A percentile compares a stretch with the other conserved stretches of the same genome.
Evolutionary conservation across 1,284 basidiomycete species (phyloP).

Genomic region (Trametes versicolor): DNA sequence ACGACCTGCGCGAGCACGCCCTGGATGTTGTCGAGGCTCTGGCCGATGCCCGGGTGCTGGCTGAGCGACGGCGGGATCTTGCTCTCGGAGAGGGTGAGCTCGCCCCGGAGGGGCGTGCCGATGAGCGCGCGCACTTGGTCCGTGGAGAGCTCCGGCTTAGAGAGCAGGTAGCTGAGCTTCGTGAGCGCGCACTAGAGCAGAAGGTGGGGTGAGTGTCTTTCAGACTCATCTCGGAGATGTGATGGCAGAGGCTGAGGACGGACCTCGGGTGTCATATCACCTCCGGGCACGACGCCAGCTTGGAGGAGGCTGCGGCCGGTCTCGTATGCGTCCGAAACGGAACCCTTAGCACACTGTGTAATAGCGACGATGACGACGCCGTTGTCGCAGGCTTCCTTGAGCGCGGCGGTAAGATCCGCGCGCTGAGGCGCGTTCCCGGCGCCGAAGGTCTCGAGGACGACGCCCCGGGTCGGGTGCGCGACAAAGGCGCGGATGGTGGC

Average conservation of each 20-base stretch:
- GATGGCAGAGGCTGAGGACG: conserved; percentile 25
- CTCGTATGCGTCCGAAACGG: conserved; percentile 84
- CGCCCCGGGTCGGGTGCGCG: conserved; percentile 75
- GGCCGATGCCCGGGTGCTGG: conserved; percentile 52
- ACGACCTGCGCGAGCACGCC: conserved; percentile 73
- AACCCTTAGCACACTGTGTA: conserved; percentile 88
- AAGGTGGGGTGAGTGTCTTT: not conserved
- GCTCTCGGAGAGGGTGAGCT: conserved; percentile 70
- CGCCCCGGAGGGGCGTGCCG: conserved; percentile 84
- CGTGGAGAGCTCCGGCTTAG: conserved; percentile 79
- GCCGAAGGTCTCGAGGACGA: conserved; percentile 91
- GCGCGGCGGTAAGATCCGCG: conserved; percentile 69
- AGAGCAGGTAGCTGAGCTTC: conserved; percentile 90
- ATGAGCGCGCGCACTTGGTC: conserved; percentile 83
- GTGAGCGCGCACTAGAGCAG: conserved; percentile 79
- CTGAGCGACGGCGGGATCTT: conserved; percentile 49
- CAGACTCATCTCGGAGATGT: conserved; percentile 2
- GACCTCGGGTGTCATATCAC: conserved; percentile 96
- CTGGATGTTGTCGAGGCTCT: conserved; percentile 69
- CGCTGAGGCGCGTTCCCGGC: conserved; percentile 88
- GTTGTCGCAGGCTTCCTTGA: conserved; percentile 83
- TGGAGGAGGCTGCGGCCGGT: conserved; percentile 80
- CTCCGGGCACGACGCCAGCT: conserved; percentile 81
- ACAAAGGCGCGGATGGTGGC: conserved; percentile 80
- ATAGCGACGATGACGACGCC: conserved; percentile 92